A percentile compares a stretch with the other conserved stretches of the same genome.
These are phyloP conservation scores for Phycomyces blakesleeanus DNA, from an alignment of 192 early-diverging fungal genomes.

Conservation along the genomic window DNA sequence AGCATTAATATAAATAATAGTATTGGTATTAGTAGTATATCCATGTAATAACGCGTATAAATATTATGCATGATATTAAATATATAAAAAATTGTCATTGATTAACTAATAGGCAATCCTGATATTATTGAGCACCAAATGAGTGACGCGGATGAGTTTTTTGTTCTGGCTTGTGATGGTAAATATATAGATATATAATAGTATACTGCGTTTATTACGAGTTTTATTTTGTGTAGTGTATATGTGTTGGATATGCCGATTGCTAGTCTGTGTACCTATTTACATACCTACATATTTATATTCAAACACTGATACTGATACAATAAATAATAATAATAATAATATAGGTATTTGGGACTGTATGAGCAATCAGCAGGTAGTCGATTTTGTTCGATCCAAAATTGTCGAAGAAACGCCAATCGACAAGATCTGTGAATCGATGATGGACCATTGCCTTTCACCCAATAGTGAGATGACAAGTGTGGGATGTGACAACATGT, in stretches of 20 bases:
- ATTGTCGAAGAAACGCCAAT: conserved; percentile 62
- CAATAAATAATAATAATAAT: background rate
- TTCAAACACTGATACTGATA: no score
- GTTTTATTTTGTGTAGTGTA: no score
- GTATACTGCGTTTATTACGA: no score
- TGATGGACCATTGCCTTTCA: conserved; percentile 93
- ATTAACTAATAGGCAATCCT: conserved; percentile 58
- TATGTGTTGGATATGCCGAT: no score
- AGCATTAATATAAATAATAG: conserved; percentile 5
- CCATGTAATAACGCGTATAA: no score
- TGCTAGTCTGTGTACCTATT: no score
- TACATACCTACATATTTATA: no score
- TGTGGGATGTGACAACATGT: conserved; percentile 99
- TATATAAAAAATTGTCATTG: no score
- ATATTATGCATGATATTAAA: no score
- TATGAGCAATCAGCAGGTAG: conserved; percentile 85
- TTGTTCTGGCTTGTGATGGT: conserved; percentile 96
- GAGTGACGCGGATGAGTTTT: conserved; percentile 80
- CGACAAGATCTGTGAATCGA: conserved; percentile 73
- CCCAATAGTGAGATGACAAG: conserved; percentile 79
- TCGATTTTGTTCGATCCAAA: conserved; percentile 77
- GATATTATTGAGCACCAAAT: conserved; percentile 67
- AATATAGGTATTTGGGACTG: conserved; percentile 95
- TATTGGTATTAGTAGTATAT: no score
- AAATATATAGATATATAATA: no score